Percentiles rank a stretch among this genome's conserved stretches.
Conservation (phyloP, 2,329 filamentous ascomycete genomes). For the Annulohypoxylon truncatum region DNA sequence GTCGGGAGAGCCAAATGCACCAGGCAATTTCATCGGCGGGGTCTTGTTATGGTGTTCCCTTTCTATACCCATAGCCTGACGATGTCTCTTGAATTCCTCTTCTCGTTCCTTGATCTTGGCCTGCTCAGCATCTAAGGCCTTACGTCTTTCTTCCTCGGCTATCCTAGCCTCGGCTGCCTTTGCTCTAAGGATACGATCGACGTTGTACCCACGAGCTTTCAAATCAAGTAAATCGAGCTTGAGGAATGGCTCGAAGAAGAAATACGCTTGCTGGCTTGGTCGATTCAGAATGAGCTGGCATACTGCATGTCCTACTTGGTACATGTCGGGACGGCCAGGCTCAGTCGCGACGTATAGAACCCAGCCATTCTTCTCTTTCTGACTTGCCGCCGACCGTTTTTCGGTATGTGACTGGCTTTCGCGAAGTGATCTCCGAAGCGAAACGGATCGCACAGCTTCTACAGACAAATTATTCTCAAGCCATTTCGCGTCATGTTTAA, state of each 20-base stretch:
- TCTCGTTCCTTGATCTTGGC: slow-evolving; percentile 70
- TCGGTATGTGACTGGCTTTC: slow-evolving; percentile 77
- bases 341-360: slow-evolving; percentile 81
- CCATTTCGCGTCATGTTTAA: slow-evolving; percentile 91
- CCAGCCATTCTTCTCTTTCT: slow-evolving; percentile 65
- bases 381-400: slow-evolving; percentile 78
- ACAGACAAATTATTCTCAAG: slow-evolving; percentile 86
- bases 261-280: slow-evolving; percentile 87
- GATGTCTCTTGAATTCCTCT: slow-evolving; percentile 60
- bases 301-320: slow-evolving; percentile 90
- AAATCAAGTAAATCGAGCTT: slow-evolving; percentile 86
- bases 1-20: slow-evolving; percentile 66
- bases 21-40: slow-evolving; percentile 73
- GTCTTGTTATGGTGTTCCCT: slow-evolving; percentile 54
- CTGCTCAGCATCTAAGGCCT: slow-evolving; percentile 78
- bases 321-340: slow-evolving; percentile 76
- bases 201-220: slow-evolving; percentile 91
- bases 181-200: slow-evolving; percentile 89
- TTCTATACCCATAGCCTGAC: slow-evolving; percentile 53
- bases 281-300: slow-evolving; percentile 82
- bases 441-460: slow-evolving; percentile 80
- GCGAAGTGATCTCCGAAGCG: slow-evolving; percentile 79
- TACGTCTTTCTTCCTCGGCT: slow-evolving; percentile 83
- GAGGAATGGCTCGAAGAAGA: slow-evolving; percentile 91
- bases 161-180: slow-evolving; percentile 90